Evolutionary conservation across 163 green algal species (phyloP), one percentile per base, ranked within the genome.

Genomic region (Trebouxia gelatinosa): DNA sequence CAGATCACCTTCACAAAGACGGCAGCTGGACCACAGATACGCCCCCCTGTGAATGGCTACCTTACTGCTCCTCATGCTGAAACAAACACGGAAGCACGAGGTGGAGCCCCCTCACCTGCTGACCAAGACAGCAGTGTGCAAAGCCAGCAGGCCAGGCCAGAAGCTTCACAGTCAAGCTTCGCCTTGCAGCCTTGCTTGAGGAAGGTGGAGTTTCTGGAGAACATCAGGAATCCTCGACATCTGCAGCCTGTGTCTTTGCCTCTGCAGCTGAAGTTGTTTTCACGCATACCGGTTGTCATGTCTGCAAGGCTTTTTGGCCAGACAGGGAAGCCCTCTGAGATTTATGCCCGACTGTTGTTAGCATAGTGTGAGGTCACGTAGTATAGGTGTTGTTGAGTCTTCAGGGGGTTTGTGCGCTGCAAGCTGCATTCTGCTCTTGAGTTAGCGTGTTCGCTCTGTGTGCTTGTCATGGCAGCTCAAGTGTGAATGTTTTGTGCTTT

Each of bases 301-400:
- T 78, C 71, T 54, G 50, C 71, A 34, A 66, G 48, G 23, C 32
- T 68, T 16, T 78, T 78, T 70, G 71, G 71, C n/a, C 50, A 78
- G 35, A 78, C 50, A 26, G 71, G 71, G 37, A 61, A 51, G 50
- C 71, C 71, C 19, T 78, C 71, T 40, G 71, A 65, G 37, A 61
- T 54, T 6, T 66, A 54, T 78, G 71, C 51, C 26, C 71, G 32
- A 43, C 28, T 76, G 68, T 32, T 62, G 28, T 59, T 59, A 23
- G 48, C 48, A 58, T 17, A 23, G 19, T 59, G 3, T 3, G 19
- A 59, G 48, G 48, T 28, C 2, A 19, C 48, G 26, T 19, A 29
- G 48, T 3, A 59, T 23, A 58, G 46, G 13, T 59, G 48, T 59
- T 59, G 48, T 59, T 59, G 48, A 59, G 48, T 19, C 48, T 59